Evolutionary conservation across 129 eudicot species (phyloP), one percentile per base, ranked within the genome.

Genomic region (Escallonia herrerae): DNA sequence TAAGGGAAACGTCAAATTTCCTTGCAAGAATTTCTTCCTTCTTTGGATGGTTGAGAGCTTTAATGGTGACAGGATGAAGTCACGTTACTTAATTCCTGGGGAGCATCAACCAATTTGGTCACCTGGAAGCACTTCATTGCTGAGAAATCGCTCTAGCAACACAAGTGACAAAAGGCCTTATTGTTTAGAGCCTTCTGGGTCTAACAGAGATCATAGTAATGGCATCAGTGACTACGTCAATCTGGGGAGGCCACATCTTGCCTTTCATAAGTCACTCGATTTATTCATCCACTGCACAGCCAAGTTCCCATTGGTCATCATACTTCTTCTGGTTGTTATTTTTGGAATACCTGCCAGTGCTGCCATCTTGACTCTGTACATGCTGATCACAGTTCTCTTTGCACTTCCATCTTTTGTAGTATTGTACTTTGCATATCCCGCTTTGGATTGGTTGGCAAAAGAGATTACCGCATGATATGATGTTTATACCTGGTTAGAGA

Each of bases 41-140:
- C 81, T 88, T 8, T 84, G 96, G 91, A 88, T 88, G 96, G 79
- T 88, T 3, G 96, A 88, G 83, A 79, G 86, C 69, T 47, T 84
- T 64, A 88, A 84, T 37, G 84, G 89, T 7, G 83, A 82, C 57
- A 39, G 91, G 58, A 64, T 66, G 46, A 79, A 75, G 71, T 60
- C 79, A 37, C 56, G 60, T 48, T 54, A 76, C 33, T 63, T 70
- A 0, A 44, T 59, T 3, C n/a, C 72, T 57, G 79, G 66, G 55
- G 83, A 87, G 40, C 66, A 46, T 61, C 87, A 76, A 58, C 65
- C 67, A 3, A 51, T 44, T 37, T 81, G 76, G 72, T 71, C 86
- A 9, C 77, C 79, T 33, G 40, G 73, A 22, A 77, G 71, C 67
- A 60, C 65, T 58, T 78, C 75, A 45, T 57, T 39, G 33, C 15